Evolutionary conservation across 2,329 filamentous ascomycete species (phyloP), one percentile per base, ranked within the genome.

Genomic region (Nectriaceae sp.): DNA sequence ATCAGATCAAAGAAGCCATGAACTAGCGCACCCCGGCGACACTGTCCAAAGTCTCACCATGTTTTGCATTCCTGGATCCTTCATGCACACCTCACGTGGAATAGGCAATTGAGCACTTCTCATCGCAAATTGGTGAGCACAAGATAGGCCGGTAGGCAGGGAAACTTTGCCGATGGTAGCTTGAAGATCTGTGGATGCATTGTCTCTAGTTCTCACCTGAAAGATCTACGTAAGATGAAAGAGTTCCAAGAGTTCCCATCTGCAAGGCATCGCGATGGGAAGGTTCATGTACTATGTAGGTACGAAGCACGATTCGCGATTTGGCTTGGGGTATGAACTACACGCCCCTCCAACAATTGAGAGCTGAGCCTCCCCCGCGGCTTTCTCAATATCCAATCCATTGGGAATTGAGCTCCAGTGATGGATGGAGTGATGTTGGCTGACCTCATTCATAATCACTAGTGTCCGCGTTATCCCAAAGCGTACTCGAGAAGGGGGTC

Each of bases 291-390:
- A n/a, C n/a, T n/a, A 6, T 6, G 24, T 29, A 6, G 24, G 24
- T 29, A 29, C 24, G 6, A 29, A 13, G n/a, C n/a, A n/a, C 13
- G 24, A 29, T 13, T 29, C 24, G n/a, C 13, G 24, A 29, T 29
- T 6, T 33, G 40, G 37, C 31, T 54, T 46, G 49, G 26, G 21
- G 37, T 22, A 35, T 40, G 35, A 50, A 50, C 33, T 47, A 53
- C 54, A 57, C 53, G 37, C 54, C 57, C 59, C 56, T 46, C 45
- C 47, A 46, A 6, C n/a, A n/a, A n/a, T n/a, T n/a, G n/a, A n/a
- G 11, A 26, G 37, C 21, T 29, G 11, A 21, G 10, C 13, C 11
- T 21, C 21, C 41, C 41, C 29, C 41, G 31, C 41, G 41, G 19
- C 20, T 29, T 40, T 22, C 42, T 42, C 38, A 21, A 24, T 40